These are phyloP conservation scores for Saturnispora halmiae DNA, from an alignment of 805 yeast genomes.

Conservation along the genomic window DNA sequence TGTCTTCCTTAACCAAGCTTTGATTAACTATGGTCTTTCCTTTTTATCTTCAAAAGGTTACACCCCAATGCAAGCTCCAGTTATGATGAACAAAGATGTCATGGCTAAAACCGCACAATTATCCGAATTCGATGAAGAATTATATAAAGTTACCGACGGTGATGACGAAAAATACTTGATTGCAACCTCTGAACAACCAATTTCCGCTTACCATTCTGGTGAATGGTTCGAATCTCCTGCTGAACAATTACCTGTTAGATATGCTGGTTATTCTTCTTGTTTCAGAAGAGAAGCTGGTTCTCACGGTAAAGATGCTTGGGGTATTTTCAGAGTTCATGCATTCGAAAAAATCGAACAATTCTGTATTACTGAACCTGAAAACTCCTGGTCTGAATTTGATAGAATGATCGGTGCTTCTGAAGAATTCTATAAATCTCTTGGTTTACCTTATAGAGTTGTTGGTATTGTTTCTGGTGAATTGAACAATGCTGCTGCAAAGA, in stretches of 20 bases:
- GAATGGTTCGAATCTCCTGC: constrained; percentile 98
- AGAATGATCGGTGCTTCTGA: constrained; percentile 87
- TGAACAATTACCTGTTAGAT: constrained; percentile 92
- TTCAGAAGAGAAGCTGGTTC: constrained; percentile 99
- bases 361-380: constrained; percentile 91
- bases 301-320: constrained; percentile 99
- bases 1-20: constrained; percentile 95
- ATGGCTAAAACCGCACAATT: constrained; percentile 99
- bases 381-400: constrained; percentile 96
- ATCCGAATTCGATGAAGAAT: constrained; percentile 95
- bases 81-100: constrained; percentile 98
- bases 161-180: constrained; percentile 95
- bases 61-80: constrained; percentile 94
- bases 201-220: constrained; percentile 91
- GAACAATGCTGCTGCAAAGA: constrained; percentile 98
- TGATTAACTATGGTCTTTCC: constrained; percentile 89
- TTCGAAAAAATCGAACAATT: constrained; percentile 98
- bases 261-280: constrained; percentile 97
- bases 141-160: constrained; percentile 94
- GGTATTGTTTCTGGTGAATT: constrained; percentile 98
- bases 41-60: constrained; percentile 70
- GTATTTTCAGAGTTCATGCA: constrained; percentile 97
- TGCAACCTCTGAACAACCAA: constrained; percentile 99
- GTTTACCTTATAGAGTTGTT: constrained; percentile 92
- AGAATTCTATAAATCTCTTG: constrained; percentile 85